These are phyloP conservation scores for Dactylella cylindrospora DNA, from an alignment of 2,329 filamentous ascomycete species.

Conservation along the genomic window DNA sequence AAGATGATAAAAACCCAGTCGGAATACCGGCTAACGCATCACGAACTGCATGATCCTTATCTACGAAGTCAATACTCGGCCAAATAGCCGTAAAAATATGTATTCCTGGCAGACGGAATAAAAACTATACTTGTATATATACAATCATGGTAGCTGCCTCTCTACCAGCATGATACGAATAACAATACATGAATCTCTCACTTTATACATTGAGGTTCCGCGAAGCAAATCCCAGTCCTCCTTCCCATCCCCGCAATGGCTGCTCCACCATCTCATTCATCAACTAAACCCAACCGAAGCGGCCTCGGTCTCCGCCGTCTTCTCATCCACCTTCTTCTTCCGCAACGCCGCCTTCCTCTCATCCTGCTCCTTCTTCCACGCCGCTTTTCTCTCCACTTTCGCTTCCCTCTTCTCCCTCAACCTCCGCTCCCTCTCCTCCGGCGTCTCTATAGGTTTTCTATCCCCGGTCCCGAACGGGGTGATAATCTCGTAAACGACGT, in stretches of 20 bases:
- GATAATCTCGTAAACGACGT: slow-evolving; percentile 74
- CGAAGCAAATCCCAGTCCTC: too few relatives aligned
- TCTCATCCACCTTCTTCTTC: slow-evolving; percentile 49
- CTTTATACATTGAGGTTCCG: too few relatives aligned
- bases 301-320: slow-evolving; percentile 44
- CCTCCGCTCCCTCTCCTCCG: slow-evolving; percentile 63
- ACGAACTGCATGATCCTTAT: too few relatives aligned
- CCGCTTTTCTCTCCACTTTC: slow-evolving; percentile 61
- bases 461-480: slow-evolving; percentile 67
- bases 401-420: slow-evolving; percentile 56
- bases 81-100: too few relatives aligned
- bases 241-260: neutral
- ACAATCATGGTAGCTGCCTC: too few relatives aligned
- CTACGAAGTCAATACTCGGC: too few relatives aligned
- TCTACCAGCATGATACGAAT: too few relatives aligned
- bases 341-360: slow-evolving; percentile 46
- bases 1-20: too few relatives aligned
- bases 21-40: too few relatives aligned
- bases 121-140: too few relatives aligned
- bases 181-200: too few relatives aligned
- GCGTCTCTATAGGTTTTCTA: slow-evolving; percentile 66
- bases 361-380: slow-evolving; percentile 47
- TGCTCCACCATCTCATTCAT: slow-evolving; percentile 2
- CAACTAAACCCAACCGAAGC: slow-evolving; percentile 15
- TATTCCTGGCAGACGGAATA: too few relatives aligned